These are phyloP conservation scores for Yarrowia deformans DNA, from an alignment of 805 yeast species.

Conservation along the genomic window DNA sequence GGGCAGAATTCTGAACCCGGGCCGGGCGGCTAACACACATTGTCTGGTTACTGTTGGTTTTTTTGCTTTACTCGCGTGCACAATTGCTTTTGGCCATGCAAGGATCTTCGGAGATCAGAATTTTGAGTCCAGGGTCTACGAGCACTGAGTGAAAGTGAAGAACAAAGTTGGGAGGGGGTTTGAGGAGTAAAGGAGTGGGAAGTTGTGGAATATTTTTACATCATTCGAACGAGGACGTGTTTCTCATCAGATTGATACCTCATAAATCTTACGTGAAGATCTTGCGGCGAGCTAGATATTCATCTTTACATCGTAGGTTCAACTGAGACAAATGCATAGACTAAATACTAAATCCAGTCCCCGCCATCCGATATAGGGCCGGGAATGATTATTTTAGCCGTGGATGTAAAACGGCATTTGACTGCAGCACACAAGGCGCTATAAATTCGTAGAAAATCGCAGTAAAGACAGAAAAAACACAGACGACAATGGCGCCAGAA, in stretches of 20 bases:
- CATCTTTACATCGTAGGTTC: no score
- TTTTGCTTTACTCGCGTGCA: conserved; percentile 3
- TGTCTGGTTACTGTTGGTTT: background rate
- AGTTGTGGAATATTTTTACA: no score
- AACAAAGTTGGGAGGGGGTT: background rate
- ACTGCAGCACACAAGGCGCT: no score
- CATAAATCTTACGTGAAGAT: no score
- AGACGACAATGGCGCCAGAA: no score
- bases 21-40: conserved; percentile 12
- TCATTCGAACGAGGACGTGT: no score
- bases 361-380: conserved; percentile 8
- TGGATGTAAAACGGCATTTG: background rate
- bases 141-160: background rate
- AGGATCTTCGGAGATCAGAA: conserved; percentile 24
- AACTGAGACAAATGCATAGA: no score
- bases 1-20: background rate
- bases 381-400: conserved; percentile 16
- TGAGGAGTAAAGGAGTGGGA: background rate
- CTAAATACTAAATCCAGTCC: conserved; percentile 3
- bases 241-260: no score
- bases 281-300: no score
- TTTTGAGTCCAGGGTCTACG: conserved; percentile 11
- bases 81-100: conserved; percentile 17
- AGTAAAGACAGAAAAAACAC: no score
- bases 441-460: no score